Conservation (phyloP, 2,329 filamentous ascomycete species). For the Massarina eburnea region DNA sequence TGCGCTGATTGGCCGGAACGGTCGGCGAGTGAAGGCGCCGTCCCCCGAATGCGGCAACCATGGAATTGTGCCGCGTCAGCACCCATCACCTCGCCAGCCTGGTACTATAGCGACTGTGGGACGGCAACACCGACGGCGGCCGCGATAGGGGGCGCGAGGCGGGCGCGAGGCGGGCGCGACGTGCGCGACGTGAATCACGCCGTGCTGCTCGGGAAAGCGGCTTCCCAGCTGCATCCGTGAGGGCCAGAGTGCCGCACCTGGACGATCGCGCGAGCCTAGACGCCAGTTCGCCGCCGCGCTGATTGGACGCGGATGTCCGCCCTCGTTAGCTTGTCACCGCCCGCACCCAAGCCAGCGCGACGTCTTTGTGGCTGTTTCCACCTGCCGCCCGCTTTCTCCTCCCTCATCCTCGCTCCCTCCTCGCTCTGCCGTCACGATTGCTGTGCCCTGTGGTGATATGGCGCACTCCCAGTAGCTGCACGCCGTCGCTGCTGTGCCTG, state of each 20-base stretch:
- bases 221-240: too few relatives aligned
- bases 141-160: too few relatives aligned
- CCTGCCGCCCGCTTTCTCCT: background rate
- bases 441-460: constrained; percentile 2
- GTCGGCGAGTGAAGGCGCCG: background rate
- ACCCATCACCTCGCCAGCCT: too few relatives aligned
- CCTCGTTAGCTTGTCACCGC: background rate
- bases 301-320: constrained; percentile 4
- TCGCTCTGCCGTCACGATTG: constrained; percentile 1
- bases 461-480: constrained; percentile 9
- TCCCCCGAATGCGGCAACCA: background rate
- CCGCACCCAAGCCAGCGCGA: constrained; percentile 2
- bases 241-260: too few relatives aligned
- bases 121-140: too few relatives aligned
- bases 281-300: background rate
- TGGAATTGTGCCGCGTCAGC: constrained; percentile 9
- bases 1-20: constrained; percentile 18
- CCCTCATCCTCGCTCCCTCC: constrained; percentile 6
- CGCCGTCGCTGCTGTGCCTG: background rate
- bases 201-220: too few relatives aligned
- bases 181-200: too few relatives aligned
- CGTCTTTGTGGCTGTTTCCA: constrained; percentile 4
- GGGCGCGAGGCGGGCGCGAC: too few relatives aligned
- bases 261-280: too few relatives aligned
- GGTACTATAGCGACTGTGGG: too few relatives aligned